Conservation (phyloP, 148 eudicot genomes). For the Talinum fruticosum region DNA sequence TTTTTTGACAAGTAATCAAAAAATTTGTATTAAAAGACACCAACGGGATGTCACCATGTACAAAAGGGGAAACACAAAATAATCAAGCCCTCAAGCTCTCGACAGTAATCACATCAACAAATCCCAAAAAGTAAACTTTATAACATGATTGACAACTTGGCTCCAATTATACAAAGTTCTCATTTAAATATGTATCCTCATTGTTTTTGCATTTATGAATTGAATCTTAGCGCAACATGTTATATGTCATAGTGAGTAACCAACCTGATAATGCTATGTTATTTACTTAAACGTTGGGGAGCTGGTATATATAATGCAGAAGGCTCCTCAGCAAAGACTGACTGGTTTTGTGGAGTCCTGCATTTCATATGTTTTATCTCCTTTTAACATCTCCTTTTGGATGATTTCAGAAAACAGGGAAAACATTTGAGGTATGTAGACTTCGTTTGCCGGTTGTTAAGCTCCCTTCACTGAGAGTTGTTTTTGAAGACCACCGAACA, state of each 20-base stretch:
- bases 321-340: not conserved
- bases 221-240: not conserved
- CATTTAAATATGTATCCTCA: not conserved
- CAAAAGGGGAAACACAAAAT: too few species aligned
- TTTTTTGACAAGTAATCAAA: too few species aligned
- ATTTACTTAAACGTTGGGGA: not conserved
- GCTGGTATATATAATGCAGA: not conserved
- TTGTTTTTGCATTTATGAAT: slow-evolving; percentile 8
- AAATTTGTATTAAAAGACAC: too few species aligned
- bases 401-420: slow-evolving; percentile 72
- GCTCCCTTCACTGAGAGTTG: slow-evolving; percentile 64
- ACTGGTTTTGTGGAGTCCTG: not conserved
- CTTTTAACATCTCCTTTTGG: slow-evolving; percentile 10
- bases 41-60: too few species aligned
- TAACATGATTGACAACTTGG: too few species aligned
- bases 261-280: not conserved
- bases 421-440: slow-evolving; percentile 68
- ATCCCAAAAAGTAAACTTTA: too few species aligned
- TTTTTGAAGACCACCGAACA: slow-evolving; percentile 95
- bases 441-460: slow-evolving; percentile 86
- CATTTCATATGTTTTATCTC: not conserved
- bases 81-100: too few species aligned
- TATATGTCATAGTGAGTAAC: not conserved
- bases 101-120: too few species aligned
- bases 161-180: too few species aligned